Base-by-base conservation (phyloP, 2,329 filamentous ascomycete genomes). In the Teratosphaeria viscida region DNA sequence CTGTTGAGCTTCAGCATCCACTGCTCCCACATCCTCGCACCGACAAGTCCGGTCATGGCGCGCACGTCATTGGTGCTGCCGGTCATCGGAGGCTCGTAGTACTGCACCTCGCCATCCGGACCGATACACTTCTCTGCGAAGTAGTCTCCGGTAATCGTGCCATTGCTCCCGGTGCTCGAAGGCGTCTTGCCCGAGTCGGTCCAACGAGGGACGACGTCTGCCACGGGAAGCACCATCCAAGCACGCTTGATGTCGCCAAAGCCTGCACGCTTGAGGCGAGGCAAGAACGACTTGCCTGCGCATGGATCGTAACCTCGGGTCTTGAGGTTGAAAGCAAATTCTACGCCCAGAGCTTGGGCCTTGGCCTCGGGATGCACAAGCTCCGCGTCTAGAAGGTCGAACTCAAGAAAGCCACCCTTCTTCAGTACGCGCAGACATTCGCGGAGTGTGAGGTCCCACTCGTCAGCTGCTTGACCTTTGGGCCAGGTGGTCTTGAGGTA, bases 361-460 rank as follows among this genome's bases (percentile, higher is more conserved):
- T 86, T 80, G 0, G 88, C 85, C 0, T 92, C 92, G 0, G 90
- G 86, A 65, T 91, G 92, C 63, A 95, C 85, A 66, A 99, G 85
- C 69, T 95, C 91, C 1, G 91, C 88, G 73, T 99, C 94, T 66
- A 97, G 83, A 53, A 97, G 77, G 63, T 85, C 86, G 76, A 94
- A 99, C 71, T 99, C 94, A 60, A 99, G 78, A 73, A 92, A 92
- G 35, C 94, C 94, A 56, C 90, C 91, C 0, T 92, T 92, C 77
- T 96, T 96, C 66, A 96, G 85, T 60, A 95, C 87, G 61, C 94
- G 90, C 77, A 90, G 85, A 72, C 91, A 95, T 76, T 99, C 94
- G 57, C 79, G 79, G 8, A 97, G 80, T 62, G 90, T 94, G 55
- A 86, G 81, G 71, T 95, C 89, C 81, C 92, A 96, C 75, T 97